A percentile compares a stretch with the other conserved stretches of the same genome.
These are phyloP conservation scores for Rhizophagus prolifer DNA, from an alignment of 192 early-diverging fungal genomes.

Conservation along the genomic window DNA sequence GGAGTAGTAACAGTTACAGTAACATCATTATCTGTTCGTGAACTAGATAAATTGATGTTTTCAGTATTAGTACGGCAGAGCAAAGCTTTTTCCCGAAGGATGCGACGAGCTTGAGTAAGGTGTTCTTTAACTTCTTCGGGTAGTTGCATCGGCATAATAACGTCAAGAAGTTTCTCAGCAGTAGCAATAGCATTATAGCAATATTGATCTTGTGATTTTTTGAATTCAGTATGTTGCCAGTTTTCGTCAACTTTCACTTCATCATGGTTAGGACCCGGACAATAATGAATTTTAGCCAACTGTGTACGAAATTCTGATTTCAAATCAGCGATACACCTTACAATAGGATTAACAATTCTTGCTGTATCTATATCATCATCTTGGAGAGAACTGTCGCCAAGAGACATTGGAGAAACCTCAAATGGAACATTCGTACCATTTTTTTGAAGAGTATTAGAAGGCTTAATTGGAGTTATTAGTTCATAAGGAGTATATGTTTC, in stretches of 20 bases:
- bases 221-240: background rate
- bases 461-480: background rate
- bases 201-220: slow-evolving; percentile 4
- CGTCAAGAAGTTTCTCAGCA: background rate
- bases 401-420: background rate
- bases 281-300: slow-evolving; percentile 7
- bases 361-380: background rate
- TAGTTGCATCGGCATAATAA: background rate
- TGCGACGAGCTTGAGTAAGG: background rate
- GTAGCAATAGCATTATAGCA: background rate
- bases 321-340: background rate
- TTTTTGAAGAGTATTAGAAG: background rate
- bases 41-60: background rate
- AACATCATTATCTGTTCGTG: background rate
- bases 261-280: background rate
- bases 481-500: background rate
- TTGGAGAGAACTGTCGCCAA: background rate
- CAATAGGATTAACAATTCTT: slow-evolving; percentile 8
- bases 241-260: background rate
- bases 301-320: background rate
- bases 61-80: background rate
- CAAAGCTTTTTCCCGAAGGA: background rate
- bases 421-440: background rate
- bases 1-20: background rate
- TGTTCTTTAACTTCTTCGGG: slow-evolving; percentile 11